Percentiles rank a stretch among this genome's conserved stretches.
Conservation (phyloP, 2,329 filamentous ascomycete genomes). For the Tolypocladium paradoxum region DNA sequence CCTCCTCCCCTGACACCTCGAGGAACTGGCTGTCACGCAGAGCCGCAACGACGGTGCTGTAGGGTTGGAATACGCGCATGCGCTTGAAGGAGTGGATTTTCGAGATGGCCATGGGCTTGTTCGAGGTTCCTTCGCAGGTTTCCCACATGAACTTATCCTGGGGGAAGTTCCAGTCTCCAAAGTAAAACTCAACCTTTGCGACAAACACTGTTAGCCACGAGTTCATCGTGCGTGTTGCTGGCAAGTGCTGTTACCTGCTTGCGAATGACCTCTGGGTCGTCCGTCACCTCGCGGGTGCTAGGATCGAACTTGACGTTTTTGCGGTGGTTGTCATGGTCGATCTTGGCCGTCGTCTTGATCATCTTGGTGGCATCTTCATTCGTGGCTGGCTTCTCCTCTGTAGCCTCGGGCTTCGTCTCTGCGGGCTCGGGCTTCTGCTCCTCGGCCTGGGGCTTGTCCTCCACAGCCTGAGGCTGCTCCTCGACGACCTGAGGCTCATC, state of each 20-base stretch:
- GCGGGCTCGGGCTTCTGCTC: slow-evolving; percentile 9
- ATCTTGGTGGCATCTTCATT: slow-evolving; percentile 17
- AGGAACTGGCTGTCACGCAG: slow-evolving; percentile 68
- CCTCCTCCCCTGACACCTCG: slow-evolving; percentile 62
- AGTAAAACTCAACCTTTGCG: slow-evolving; percentile 86
- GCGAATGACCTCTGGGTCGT: slow-evolving; percentile 71
- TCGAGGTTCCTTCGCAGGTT: slow-evolving; percentile 64
- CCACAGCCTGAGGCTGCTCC: slow-evolving; percentile 8
- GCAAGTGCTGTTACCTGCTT: slow-evolving; percentile 51
- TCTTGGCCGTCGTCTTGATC: slow-evolving; percentile 33
- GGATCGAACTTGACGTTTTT: slow-evolving; percentile 64
- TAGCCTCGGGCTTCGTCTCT: slow-evolving; percentile 3
- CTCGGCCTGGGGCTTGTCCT: slow-evolving; percentile 8
- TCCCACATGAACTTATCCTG: slow-evolving; percentile 81
- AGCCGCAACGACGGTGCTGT: slow-evolving; percentile 71
- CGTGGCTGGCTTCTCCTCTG: slow-evolving; percentile 1
- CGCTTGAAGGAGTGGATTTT: slow-evolving; percentile 82
- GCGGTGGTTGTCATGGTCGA: slow-evolving; percentile 25
- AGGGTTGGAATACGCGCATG: slow-evolving; percentile 90
- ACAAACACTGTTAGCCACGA: neutral
- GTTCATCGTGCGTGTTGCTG: neutral
- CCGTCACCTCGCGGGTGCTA: slow-evolving; percentile 54
- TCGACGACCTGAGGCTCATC: slow-evolving; percentile 2
- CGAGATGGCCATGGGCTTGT: slow-evolving; percentile 70
- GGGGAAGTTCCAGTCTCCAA: slow-evolving; percentile 81